Evolutionary conservation across 306 rosid genomes (phyloP), one percentile per base, ranked within the genome.

Genomic region (Cicer yamashitae): DNA sequence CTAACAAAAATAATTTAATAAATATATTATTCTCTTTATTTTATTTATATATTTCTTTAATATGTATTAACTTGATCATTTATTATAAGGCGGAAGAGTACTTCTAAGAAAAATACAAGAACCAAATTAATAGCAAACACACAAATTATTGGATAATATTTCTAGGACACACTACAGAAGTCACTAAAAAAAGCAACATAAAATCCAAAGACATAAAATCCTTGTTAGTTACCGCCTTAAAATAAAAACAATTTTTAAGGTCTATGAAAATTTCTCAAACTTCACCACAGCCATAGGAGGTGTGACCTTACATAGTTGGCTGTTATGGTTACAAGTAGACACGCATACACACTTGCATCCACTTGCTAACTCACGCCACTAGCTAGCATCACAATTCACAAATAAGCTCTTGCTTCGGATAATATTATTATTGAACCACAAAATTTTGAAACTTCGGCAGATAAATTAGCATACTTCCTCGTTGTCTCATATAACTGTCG

Each of bases 251-350:
- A 17, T 20, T 76, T 81, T 56, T 54, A 12, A 6, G 74, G 70
- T 53, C 74, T 51, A 63, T 71, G 71, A 39, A 66, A 77, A 71
- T 47, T 10, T 66, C 7, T 64, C 40, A 5, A 37, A 37, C 8
- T 57, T 57, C 70, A 70, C 41, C 70, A 51, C 63, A 81, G 20
- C 81, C 77, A 68, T 52, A 61, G 6, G 52, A 39, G 63, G 38
- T 73, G 59, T 73, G 59, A 56, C 12, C 48, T 56, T 14, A 40
- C 34, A 25, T 4, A 41, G 9, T 57, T 66, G 75, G 45, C 41
- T 53, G 8, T 63, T 79, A 6, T 51, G 48, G 18, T 63, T 47
- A 14, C 72, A 22, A 37, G 38, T 20, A 56, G 74, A 40, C 43
- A 20, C 44, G 22, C 67, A 61, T n/a, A 2, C 40, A 47, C 50